Evolutionary conservation across 2,329 filamentous ascomycete genomes (phyloP).

Genomic region (Xylariaceae sp.): DNA sequence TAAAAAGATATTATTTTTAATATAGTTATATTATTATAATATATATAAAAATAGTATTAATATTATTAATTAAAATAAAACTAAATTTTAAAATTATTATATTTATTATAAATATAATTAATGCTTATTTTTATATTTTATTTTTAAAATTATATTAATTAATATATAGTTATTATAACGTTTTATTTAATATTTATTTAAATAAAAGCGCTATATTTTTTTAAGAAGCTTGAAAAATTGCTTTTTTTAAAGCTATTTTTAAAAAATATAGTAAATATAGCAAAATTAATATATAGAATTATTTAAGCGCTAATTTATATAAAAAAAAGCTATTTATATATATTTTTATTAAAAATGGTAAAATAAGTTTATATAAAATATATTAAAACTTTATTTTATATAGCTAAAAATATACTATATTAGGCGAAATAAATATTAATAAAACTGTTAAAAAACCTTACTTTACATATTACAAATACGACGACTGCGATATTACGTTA

Average conservation of each 20-base stretch:
- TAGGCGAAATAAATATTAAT: neutral
- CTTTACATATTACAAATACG: neutral
- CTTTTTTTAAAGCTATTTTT: neutral
- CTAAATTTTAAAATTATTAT: neutral
- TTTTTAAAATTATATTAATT: neutral
- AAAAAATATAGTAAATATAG: neutral
- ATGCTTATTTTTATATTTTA: neutral
- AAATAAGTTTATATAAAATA: neutral
- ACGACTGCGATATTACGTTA: neutral
- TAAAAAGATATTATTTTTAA: neutral
- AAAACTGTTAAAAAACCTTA: neutral
- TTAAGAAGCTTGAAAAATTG: neutral
- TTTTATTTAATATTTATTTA: neutral
- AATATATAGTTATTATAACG: neutral
- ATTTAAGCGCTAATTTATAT: neutral
- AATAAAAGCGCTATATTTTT: neutral
- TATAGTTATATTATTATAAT: neutral
- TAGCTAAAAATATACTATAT: neutral
- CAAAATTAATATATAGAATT: neutral
- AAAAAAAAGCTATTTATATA: neutral
- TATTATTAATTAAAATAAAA: neutral
- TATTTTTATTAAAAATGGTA: neutral
- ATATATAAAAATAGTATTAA: neutral
- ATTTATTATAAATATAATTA: neutral
- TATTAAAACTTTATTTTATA: neutral